Conservation (phyloP, 345 rosid species). For the Gossypium sturtianum region DNA sequence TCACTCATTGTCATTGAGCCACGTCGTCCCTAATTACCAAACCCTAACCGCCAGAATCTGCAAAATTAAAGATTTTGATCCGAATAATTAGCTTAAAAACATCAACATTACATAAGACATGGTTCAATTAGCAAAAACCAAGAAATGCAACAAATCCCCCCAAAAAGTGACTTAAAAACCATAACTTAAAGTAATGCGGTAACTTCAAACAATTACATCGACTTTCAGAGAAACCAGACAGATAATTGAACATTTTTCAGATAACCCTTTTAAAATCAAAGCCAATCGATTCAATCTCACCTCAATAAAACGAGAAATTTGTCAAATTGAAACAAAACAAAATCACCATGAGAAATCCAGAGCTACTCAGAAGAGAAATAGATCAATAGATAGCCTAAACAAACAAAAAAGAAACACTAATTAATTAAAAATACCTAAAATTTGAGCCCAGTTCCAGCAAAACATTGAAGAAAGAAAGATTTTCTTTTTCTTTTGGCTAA, state of each 20-base stretch:
- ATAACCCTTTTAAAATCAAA: background rate
- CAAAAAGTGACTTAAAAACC: background rate
- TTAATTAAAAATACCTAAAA: background rate
- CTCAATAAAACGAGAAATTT: background rate
- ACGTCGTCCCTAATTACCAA: slow-evolving; percentile 5
- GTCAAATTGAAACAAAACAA: background rate
- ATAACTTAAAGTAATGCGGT: background rate
- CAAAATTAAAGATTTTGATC: background rate
- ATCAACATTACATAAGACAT: background rate
- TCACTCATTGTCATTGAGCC: slow-evolving; percentile 31
- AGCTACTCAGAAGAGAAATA: background rate
- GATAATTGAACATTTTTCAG: background rate
- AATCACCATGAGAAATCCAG: background rate
- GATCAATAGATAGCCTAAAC: background rate
- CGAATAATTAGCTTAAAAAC: background rate
- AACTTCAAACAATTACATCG: background rate
- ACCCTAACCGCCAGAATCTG: slow-evolving; percentile 6
- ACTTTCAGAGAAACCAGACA: background rate
- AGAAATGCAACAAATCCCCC: background rate
- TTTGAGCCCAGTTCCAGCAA: background rate
- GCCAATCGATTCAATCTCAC: background rate
- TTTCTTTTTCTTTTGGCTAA: too few species aligned
- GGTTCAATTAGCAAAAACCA: background rate
- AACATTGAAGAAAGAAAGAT: slow-evolving; percentile 7
- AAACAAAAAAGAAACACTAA: background rate